Base-by-base conservation (phyloP, 2,329 filamentous ascomycete species). In the Lithohypha guttulata region DNA sequence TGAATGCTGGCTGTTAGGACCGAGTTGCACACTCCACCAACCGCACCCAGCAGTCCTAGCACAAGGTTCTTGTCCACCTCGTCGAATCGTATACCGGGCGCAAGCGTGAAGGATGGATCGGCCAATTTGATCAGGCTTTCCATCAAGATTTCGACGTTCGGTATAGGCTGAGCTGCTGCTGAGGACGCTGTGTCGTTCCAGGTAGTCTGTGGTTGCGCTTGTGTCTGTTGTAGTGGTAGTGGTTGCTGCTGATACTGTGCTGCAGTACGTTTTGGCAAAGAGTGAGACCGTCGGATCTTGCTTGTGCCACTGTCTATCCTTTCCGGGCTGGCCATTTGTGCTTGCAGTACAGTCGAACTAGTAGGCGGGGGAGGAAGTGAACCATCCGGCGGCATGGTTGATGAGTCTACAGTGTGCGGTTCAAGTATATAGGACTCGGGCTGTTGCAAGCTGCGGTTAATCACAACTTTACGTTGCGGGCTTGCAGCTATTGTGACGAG, bases 61-160 rank as follows among this genome's bases (percentile, higher is more conserved):
- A 76, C 61, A 22, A 76, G 61, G 44, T 71, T 68, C 34, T 70
- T 70, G 48, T 77, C 73, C 40, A 73, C 65, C 55, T 51, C 11
- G 62, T 51, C 58, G 58, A 55, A 46, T 39, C 55, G 48, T 4
- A 38, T 32, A 23, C 30, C 39, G 3, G 34, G 34, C 19, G 31
- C 25, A 20, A 47, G 39, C 14, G 32, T 42, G 34, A 52, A 52
- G 21, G 49, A 42, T 3, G 50, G 50, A 32, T 52, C 47, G 17
- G 48, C 48, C 7, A 52, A 48, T 39, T 51, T 51, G 41, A 53
- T 47, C 22, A 52, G 40, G 21, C 46, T 46, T 37, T 49, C 45
- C 47, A 52, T 50, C 11, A 53, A 41, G 18, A 51, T 50, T 39
- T 52, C 48, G 2, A 46, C 49, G 23, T 51, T 51, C 14, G 35